Conservation (phyloP, 495 filamentous ascomycete genomes). For the Penicillium angulare region DNA sequence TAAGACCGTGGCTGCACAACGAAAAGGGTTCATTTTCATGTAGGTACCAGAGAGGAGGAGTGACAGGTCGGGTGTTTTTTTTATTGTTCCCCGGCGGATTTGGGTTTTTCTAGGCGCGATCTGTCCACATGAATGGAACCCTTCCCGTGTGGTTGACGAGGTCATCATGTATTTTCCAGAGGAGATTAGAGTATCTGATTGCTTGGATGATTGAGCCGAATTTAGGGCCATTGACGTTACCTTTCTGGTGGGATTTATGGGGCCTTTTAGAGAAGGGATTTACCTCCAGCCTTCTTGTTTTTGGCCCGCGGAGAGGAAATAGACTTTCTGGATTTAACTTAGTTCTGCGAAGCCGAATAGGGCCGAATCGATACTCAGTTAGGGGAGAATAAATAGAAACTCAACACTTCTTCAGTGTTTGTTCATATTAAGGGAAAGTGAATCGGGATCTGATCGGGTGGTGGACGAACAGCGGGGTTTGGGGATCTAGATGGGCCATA, state of each 20-base stretch:
- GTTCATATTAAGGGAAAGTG: not conserved
- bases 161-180: not conserved
- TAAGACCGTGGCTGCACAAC: slow-evolving; percentile 14
- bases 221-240: not conserved
- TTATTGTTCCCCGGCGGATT: not conserved
- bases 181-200: not conserved
- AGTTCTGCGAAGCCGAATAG: not conserved
- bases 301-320: not conserved
- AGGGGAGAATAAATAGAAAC: not conserved
- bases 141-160: not conserved
- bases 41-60: not conserved
- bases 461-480: too few species aligned
- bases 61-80: slow-evolving; percentile 1
- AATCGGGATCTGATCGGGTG: not conserved
- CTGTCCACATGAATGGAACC: too few species aligned
- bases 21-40: not conserved
- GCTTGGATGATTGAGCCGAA: not conserved
- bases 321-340: slow-evolving; percentile 8
- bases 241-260: not conserved
- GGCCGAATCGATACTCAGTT: not conserved
- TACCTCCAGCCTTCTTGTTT: slow-evolving; percentile 2
- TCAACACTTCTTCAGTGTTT: not conserved
- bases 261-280: not conserved
- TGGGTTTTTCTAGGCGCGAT: not conserved
- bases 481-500: not conserved